Base-by-base conservation (phyloP, 208 protist species). In the Leishmania gerbilli region DNA sequence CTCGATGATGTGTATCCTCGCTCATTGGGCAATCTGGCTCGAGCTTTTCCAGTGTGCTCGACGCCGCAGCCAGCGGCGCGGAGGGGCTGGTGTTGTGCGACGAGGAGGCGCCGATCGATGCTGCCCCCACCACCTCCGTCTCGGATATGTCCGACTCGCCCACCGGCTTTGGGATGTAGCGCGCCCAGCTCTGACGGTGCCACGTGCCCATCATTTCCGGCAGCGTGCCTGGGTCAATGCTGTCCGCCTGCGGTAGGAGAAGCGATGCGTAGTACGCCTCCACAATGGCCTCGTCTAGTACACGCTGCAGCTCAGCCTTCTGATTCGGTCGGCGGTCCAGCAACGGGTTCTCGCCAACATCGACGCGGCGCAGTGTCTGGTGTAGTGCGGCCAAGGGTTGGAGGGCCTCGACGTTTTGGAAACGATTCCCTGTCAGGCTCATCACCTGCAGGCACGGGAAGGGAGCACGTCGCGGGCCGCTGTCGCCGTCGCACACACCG, bases 371-470 rank as follows among this genome's bases (percentile, higher is more conserved):
- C 71, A 97, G 84, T 0, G 90, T 94, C 60, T 83, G 85, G 45
- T 93, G 89, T 37, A 97, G 91, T 17, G 83, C 83, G 13, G 88
- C 91, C 40, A 97, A 86, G 51, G 87, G 74, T 0, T 85, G 65
- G n/a, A 96, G 77, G 68, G 83, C 77, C 45, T 84, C 88, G n/a
- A 81, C 69, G 31, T 49, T 76, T 17, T 69, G 64, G 62, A 97
- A 91, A 42, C 85, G 81, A 77, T 97, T 97, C 34, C 83, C 76
- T 67, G 82, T 88, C 42, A 97, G 79, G 9, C 87, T 91, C 56
- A 97, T 86, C 27, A 94, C 88, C 67, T 95, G 89, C 68, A 96
- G 87, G 13, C 83, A 83, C 0, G 95, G 93, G 79, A 96, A 97
- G 80, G 86, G 92, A 42, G 88, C 71, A 15, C 83, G 86, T 21